Percentiles rank a stretch among this genome's conserved stretches.
Evolutionary conservation across 345 rosid species (phyloP).

Genomic region (Toxicodendron radicans): DNA sequence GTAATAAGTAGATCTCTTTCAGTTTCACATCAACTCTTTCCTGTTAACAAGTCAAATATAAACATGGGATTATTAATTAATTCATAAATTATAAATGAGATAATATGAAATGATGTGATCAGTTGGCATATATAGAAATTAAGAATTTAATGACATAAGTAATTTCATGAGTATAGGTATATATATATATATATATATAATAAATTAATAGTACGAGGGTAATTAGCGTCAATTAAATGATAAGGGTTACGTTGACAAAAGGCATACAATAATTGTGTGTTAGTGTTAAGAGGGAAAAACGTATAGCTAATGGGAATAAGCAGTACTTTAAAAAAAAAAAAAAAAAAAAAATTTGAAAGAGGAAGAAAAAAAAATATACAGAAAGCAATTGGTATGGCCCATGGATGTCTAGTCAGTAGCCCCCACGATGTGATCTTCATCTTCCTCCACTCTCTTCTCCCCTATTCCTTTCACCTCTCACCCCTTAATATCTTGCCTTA

Average conservation of each 20-base stretch:
- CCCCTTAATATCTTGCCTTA: constrained; percentile 22
- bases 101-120: too few species aligned
- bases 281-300: constrained; percentile 4
- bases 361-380: constrained; percentile 7
- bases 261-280: constrained; percentile 34
- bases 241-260: constrained; percentile 21
- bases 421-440: constrained; percentile 42
- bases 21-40: constrained; percentile 21
- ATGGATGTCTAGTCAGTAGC: constrained; percentile 36
- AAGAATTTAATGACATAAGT: too few species aligned
- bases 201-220: too few species aligned
- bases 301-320: constrained; percentile 16
- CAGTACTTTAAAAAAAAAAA: not conserved
- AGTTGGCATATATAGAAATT: too few species aligned
- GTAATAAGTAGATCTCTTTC: constrained; percentile 27
- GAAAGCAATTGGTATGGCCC: constrained; percentile 47
- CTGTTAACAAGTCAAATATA: constrained; percentile 19
- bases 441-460: constrained; percentile 28
- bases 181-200: too few species aligned
- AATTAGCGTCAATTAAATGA: not conserved
- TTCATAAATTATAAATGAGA: not conserved
- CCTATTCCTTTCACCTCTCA: constrained; percentile 36
- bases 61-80: not conserved
- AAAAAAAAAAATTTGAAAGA: not conserved
- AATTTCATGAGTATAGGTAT: too few species aligned